Evolutionary conservation across 257 asterid species (phyloP).

Genomic region (Nicotiana undulata): DNA sequence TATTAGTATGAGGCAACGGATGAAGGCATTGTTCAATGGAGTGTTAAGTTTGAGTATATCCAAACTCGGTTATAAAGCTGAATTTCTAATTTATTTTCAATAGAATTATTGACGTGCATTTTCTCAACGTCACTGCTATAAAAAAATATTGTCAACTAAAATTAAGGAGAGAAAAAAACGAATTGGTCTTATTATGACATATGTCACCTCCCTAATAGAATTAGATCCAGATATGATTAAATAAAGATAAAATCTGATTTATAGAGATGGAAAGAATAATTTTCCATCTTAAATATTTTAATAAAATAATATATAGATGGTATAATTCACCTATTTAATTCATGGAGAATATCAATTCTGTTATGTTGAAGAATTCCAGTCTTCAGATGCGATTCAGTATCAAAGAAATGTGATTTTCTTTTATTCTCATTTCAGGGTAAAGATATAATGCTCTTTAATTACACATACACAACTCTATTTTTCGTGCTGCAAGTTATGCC

Average conservation of each 20-base stretch:
- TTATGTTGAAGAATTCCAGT: not conserved
- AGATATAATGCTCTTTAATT: not conserved
- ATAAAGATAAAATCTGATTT: not conserved
- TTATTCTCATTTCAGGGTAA: too few species aligned
- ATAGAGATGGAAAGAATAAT: not conserved
- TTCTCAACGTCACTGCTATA: not conserved
- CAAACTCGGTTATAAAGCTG: not conserved
- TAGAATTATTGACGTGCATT: not conserved
- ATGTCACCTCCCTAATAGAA: not conserved
- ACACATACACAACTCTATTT: not conserved
- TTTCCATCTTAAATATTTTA: too few species aligned
- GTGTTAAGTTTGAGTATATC: not conserved
- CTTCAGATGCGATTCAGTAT: not conserved
- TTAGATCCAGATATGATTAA: not conserved
- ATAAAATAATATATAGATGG: too few species aligned
- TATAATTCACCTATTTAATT: too few species aligned
- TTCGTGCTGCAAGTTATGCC: not conserved
- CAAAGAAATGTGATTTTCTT: too few species aligned
- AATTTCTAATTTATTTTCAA: not conserved
- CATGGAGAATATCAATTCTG: not conserved
- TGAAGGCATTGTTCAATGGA: constrained; percentile 1
- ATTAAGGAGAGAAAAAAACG: not conserved
- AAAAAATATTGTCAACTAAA: not conserved
- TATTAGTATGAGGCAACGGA: not conserved
- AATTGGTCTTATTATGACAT: not conserved